Conservation (phyloP, 768 basidiomycete genomes). For the Collybiopsis confluens region DNA sequence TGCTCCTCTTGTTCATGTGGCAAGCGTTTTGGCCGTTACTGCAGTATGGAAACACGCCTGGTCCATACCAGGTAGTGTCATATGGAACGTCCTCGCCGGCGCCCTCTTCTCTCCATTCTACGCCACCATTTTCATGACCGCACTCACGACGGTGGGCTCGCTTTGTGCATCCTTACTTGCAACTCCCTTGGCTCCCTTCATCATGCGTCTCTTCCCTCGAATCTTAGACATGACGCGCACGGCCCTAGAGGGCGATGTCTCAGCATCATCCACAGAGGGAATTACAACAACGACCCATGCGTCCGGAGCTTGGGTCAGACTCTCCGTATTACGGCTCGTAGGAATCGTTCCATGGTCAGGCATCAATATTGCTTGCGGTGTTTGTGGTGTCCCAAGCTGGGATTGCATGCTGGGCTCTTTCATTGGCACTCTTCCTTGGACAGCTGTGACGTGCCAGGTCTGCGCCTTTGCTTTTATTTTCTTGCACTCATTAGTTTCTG, state of each 20-base stretch:
- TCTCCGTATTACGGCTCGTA: conserved; percentile 83
- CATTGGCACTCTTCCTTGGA: conserved; percentile 85
- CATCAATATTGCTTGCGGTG: conserved; percentile 94
- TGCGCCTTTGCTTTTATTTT: conserved; percentile 14
- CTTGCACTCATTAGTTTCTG: background rate
- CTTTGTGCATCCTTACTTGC: conserved; percentile 76
- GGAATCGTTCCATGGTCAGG: conserved; percentile 97
- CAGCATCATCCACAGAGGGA: conserved; percentile 13
- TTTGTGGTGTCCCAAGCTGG: conserved; percentile 71
- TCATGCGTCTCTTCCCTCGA: conserved; percentile 77
- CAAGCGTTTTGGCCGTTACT: conserved; percentile 77
- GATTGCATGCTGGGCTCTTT: conserved; percentile 81
- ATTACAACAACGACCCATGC: conserved; percentile 21
- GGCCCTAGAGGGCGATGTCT: conserved; percentile 56
- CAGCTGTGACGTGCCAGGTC: conserved; percentile 87
- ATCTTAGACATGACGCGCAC: conserved; percentile 81
- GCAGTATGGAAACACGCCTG: conserved; percentile 97
- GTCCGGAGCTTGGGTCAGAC: conserved; percentile 71
- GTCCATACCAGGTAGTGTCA: conserved; percentile 92
- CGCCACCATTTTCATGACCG: conserved; percentile 76
- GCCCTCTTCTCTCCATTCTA: conserved; percentile 44
- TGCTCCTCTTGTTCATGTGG: conserved; percentile 66
- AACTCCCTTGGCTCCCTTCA: conserved; percentile 78
- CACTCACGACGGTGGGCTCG: conserved; percentile 86
- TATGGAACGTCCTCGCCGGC: conserved; percentile 59